These are phyloP conservation scores for Saccharomycopsis oosterbeekiorum DNA, from an alignment of 805 yeast species.

Conservation along the genomic window DNA sequence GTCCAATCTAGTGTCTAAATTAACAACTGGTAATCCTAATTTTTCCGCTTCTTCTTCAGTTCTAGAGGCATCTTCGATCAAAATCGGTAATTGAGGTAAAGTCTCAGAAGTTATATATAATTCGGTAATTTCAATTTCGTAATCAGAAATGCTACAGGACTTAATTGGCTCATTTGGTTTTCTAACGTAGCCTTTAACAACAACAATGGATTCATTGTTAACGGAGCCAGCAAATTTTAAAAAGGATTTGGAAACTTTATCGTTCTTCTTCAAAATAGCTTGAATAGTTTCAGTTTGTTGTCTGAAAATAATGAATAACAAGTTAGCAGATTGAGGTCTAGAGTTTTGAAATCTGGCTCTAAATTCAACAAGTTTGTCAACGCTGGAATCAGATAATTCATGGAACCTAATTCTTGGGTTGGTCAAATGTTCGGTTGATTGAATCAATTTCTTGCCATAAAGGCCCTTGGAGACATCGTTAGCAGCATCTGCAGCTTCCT, in stretches of 20 bases:
- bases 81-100: constrained; percentile 85
- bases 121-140: constrained; percentile 70
- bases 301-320: constrained; percentile 84
- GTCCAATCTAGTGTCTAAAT: constrained; percentile 92
- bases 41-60: constrained; percentile 92
- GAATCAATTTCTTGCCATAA: constrained; percentile 87
- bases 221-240: constrained; percentile 90
- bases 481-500: constrained; percentile 49
- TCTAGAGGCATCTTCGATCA: constrained; percentile 94
- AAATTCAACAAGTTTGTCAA: constrained; percentile 69
- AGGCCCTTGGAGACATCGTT: constrained; percentile 83
- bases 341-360: constrained; percentile 92
- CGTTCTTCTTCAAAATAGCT: constrained; percentile 70
- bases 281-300: constrained; percentile 81
- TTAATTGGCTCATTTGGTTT: constrained; percentile 82
- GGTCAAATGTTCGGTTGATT: constrained; percentile 63
- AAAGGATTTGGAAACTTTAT: constrained; percentile 84
- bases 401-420: constrained; percentile 49
- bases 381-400: constrained; percentile 38
- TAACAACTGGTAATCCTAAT: constrained; percentile 84
- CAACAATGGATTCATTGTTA: constrained; percentile 81
- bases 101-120: constrained; percentile 75
- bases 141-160: constrained; percentile 85
- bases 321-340: constrained; percentile 93
- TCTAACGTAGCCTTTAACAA: constrained; percentile 76